phyloP scores from a whole-genome alignment of 345 rosid species.

The Aquilaria sinensis region DNA sequence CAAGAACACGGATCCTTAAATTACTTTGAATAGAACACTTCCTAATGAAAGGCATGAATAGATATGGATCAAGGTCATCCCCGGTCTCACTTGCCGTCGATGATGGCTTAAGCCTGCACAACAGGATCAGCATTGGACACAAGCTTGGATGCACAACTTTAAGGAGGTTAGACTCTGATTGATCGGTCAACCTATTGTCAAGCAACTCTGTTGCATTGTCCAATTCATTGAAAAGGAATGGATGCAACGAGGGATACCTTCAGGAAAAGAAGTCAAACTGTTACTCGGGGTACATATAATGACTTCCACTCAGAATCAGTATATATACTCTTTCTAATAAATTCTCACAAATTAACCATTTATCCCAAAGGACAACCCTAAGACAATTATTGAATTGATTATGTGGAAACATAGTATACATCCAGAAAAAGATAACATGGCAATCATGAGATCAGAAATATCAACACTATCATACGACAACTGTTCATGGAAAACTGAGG shows the following conservation, averaged over 20 bases:
- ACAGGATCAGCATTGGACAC: constrained; percentile 87
- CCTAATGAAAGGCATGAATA: constrained; percentile 88
- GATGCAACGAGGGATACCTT: constrained; percentile 89
- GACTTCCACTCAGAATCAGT: too few species aligned
- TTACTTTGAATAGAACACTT: constrained; percentile 89
- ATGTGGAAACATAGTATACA: too few species aligned
- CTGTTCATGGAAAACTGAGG: too few species aligned
- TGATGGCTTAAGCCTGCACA: constrained; percentile 96
- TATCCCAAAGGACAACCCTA: too few species aligned
- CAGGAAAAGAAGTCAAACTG: constrained; percentile 13
- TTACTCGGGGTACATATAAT: too few species aligned
- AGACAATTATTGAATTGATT: too few species aligned
- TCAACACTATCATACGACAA: too few species aligned
- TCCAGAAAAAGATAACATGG: too few species aligned
- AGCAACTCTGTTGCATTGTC: constrained; percentile 70
- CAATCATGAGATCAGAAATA: too few species aligned
- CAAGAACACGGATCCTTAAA: constrained; percentile 80
- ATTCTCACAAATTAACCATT: too few species aligned
- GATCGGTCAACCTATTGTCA: constrained; percentile 34
- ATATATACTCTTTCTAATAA: too few species aligned
- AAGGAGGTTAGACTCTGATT: constrained; percentile 50
- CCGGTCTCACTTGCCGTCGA: constrained; percentile 80
- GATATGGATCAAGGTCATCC: constrained; percentile 85
- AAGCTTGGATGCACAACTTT: constrained; percentile 90
- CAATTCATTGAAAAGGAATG: constrained; percentile 68